These are phyloP conservation scores for Anthoceros angustus DNA, from an alignment of 225 moss, liverwort and hornwort genomes.

Conservation along the genomic window DNA sequence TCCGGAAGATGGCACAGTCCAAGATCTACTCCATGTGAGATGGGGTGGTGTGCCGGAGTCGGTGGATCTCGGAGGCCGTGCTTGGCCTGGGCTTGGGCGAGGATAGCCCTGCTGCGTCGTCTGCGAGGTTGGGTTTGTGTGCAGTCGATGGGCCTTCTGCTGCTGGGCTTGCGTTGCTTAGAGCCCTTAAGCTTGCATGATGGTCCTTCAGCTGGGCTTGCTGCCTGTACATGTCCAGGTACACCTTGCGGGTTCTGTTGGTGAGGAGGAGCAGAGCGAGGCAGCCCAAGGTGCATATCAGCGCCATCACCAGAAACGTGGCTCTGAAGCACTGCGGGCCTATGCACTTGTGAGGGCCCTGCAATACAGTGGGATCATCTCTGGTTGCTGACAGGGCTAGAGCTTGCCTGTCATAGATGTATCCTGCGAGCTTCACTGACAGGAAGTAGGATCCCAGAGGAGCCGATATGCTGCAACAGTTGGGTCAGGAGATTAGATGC, in stretches of 20 bases:
- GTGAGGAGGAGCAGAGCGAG: conserved; percentile 54
- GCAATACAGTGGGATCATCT: conserved; percentile 8
- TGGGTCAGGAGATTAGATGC: neutral
- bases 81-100: too few species aligned
- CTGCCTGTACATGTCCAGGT: conserved; percentile 57
- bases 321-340: conserved; percentile 88
- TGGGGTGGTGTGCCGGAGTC: too few species aligned
- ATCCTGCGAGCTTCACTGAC: conserved; percentile 86
- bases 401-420: conserved; percentile 75
- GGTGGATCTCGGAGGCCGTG: too few species aligned
- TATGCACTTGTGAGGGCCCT: conserved; percentile 53
- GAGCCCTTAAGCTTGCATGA: too few species aligned
- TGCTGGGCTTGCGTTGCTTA: too few species aligned
- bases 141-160: too few species aligned
- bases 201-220: conserved; percentile 18
- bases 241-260: conserved; percentile 67
- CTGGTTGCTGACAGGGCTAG: conserved; percentile 12
- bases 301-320: conserved; percentile 87
- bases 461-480: conserved; percentile 55
- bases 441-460: conserved; percentile 88
- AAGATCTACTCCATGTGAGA: too few species aligned
- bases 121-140: too few species aligned
- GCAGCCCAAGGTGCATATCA: conserved; percentile 71
- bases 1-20: too few species aligned
- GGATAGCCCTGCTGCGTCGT: too few species aligned